phyloP scores from a whole-genome alignment of 164 flowering plant species.

The Vitis labrusca region DNA sequence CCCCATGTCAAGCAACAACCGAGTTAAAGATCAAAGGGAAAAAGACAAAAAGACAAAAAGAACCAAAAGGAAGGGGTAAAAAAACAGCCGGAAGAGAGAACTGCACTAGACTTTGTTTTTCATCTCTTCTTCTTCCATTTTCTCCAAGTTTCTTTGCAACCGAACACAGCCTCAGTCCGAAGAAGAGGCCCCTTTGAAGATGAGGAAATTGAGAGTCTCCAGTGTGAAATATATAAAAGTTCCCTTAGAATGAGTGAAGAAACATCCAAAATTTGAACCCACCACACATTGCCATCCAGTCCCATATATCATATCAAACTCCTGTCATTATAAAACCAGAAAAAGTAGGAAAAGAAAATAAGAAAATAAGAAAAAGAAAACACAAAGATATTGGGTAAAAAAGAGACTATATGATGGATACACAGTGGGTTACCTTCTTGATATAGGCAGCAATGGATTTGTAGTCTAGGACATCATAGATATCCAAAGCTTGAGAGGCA shows the following conservation, averaged over 20 bases:
- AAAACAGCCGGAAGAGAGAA: no score
- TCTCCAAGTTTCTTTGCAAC: constrained; percentile 11
- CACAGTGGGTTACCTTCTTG: constrained; percentile 53
- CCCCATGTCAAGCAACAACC: no score
- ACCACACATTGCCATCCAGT: constrained; percentile 92
- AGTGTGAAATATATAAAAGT: constrained; percentile 79
- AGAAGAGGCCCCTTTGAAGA: constrained; percentile 74
- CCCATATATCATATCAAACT: constrained; percentile 74
- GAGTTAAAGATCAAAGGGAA: no score
- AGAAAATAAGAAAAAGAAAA: background rate
- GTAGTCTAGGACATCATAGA: constrained; percentile 76
- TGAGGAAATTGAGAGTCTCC: constrained; percentile 79
- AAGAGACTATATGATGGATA: background rate
- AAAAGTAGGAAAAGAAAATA: background rate
- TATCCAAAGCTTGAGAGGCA: constrained; percentile 86
- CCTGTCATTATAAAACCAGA: constrained; percentile 35
- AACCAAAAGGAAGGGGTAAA: background rate
- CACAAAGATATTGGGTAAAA: background rate
- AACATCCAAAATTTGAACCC: constrained; percentile 84
- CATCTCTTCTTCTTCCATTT: background rate
- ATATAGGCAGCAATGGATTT: constrained; percentile 81
- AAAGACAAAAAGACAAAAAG: background rate
- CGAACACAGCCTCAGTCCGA: constrained; percentile 6
- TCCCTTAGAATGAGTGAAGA: constrained; percentile 79
- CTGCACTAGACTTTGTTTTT: background rate